Evolutionary conservation across 306 rosid genomes (phyloP).

Genomic region (Cicer pinnatifidum): DNA sequence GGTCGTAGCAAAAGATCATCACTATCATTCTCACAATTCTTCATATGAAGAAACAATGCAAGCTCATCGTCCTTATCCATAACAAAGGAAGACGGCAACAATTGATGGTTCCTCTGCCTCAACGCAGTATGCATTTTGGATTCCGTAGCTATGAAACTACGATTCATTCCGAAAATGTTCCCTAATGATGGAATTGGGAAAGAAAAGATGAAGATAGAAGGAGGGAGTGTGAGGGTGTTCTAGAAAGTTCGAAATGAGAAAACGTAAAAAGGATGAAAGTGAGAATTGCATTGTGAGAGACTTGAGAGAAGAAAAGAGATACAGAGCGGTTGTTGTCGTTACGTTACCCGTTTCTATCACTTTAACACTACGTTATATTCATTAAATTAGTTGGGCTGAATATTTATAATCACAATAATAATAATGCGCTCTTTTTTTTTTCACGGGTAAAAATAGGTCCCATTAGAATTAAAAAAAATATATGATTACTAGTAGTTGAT

Average conservation of each 20-base stretch:
- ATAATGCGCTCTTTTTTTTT: conserved; percentile 56
- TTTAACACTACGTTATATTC: conserved; percentile 69
- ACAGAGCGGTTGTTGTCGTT: conserved; percentile 42
- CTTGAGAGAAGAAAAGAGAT: conserved; percentile 38
- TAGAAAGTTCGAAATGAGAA: conserved; percentile 24
- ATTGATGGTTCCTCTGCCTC: conserved; percentile 66
- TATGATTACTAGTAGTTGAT: too few species aligned
- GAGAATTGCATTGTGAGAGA: conserved; percentile 57
- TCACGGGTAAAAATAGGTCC: not conserved
- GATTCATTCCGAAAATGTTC: conserved; percentile 67
- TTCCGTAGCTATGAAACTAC: conserved; percentile 88
- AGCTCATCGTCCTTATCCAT: conserved; percentile 90
- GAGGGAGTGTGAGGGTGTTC: not conserved
- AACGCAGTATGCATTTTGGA: conserved; percentile 70
- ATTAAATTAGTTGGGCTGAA: conserved; percentile 48
- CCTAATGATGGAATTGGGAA: conserved; percentile 36
- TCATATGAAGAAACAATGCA: conserved; percentile 82
- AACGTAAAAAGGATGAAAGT: not conserved
- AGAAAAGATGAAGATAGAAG: not conserved
- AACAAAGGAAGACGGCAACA: conserved; percentile 56
- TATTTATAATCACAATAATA: conserved; percentile 60
- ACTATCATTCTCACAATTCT: conserved; percentile 83
- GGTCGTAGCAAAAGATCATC: conserved; percentile 69
- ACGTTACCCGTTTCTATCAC: conserved; percentile 63
- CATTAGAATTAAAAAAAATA: too few species aligned